Evolutionary conservation across 352 stramenopile genomes (phyloP), one percentile per base, ranked within the genome.

Genomic region (Pythium brachiatum): DNA sequence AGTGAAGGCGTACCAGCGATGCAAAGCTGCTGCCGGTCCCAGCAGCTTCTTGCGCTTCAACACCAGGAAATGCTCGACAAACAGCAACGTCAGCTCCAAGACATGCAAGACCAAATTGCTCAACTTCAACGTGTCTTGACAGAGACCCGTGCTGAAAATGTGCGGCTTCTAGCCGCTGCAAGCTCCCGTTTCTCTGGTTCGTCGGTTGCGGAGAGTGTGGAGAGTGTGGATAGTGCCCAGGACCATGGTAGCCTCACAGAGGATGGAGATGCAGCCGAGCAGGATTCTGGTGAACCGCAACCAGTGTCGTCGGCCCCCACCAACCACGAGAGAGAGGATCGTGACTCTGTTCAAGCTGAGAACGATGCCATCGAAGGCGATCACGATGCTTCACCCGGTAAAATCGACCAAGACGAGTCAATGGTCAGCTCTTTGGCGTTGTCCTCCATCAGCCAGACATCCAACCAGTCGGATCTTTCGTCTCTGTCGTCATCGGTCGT

Each of bases 21-120:
- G 54, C 34, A 27, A 15, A 68, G 68, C 58, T 92, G 81, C 53
- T 90, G 81, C 53, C 81, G 80, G 32, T 77, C 79, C 0, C 81
- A 92, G 47, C 74, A 88, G 46, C 61, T 90, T 25, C 57, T 92
- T 48, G 83, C 78, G 23, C 77, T 85, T 32, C 81, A 90, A 56
- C 83, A 93, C 39, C 83, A 93, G 34, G 74, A 90, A 64, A 88
- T 90, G 29, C 67, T 91, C 16, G 80, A 91, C 51, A 86, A 90
- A 7, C 83, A 93, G 34, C 78, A 90, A 58, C 69, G 61, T 11
- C 83, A 93, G 53, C 59, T 92, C 16, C 74, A 81, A 23, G 79
- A 89, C 34, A 79, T 93, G 73, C 80, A 90, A 66, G 73, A 81
- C 52, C 83, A 93, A 54, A 90, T 93, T 41, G 52, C 65, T 9